Conservation (phyloP, 805 yeast genomes). For the Pichia phayaonensis region DNA sequence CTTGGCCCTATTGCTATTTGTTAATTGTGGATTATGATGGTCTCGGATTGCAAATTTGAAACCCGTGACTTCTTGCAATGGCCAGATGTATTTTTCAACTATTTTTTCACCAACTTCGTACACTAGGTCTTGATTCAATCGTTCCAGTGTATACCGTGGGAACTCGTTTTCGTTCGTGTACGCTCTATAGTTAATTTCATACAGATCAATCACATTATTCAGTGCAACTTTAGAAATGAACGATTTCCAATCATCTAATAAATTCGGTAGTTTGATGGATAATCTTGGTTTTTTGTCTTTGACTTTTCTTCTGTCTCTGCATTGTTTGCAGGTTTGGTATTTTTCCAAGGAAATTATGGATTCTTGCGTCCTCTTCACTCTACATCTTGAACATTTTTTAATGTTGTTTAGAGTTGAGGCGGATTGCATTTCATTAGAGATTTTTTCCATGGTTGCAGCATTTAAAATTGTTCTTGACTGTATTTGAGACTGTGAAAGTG, state of each 20-base stretch:
- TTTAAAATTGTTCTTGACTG: not conserved
- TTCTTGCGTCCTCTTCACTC: constrained; percentile 33
- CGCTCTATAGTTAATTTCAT: constrained; percentile 31
- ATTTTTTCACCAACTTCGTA: constrained; percentile 30
- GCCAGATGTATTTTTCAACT: constrained; percentile 31
- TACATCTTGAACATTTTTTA: constrained; percentile 37
- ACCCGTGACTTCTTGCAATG: constrained; percentile 35
- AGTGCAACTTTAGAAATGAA: constrained; percentile 29
- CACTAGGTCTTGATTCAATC: constrained; percentile 27
- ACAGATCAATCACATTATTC: constrained; percentile 30
- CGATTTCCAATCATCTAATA: constrained; percentile 27
- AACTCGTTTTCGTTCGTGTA: constrained; percentile 26
- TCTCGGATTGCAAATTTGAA: constrained; percentile 38
- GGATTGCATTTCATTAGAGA: not conserved
- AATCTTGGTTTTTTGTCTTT: constrained; percentile 24
- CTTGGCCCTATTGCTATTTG: constrained; percentile 28
- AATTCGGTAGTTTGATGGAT: constrained; percentile 28
- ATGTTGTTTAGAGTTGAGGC: constrained; percentile 3
- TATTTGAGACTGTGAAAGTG: not conserved
- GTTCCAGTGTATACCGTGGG: constrained; percentile 28
- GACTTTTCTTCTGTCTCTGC: constrained; percentile 34
- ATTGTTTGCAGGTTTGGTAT: constrained; percentile 35
- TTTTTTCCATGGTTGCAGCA: not conserved
- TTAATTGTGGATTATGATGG: constrained; percentile 31
- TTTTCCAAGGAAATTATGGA: constrained; percentile 26